Evolutionary conservation across 2,329 filamentous ascomycete genomes (phyloP).

Genomic region (Talaromyces sp.): DNA sequence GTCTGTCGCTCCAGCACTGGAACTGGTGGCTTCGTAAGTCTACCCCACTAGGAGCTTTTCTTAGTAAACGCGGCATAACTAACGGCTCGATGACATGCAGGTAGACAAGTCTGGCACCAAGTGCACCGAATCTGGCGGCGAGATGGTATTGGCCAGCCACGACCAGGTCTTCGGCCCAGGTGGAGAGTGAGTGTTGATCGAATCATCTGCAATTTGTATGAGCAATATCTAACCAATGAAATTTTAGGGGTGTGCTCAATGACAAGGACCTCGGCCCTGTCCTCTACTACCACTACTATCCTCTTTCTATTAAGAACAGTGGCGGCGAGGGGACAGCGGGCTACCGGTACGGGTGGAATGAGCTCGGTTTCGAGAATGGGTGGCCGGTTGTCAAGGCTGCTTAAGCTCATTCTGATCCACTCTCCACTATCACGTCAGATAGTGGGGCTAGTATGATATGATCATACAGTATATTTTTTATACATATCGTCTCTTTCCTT

Average conservation of each 20-base stretch:
- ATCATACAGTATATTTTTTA: slow-evolving; percentile 1
- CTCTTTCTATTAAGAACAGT: slow-evolving; percentile 51
- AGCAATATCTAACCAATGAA: slow-evolving; percentile 8
- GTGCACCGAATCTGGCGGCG: slow-evolving; percentile 63
- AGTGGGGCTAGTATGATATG: background rate
- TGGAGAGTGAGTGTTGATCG: slow-evolving; percentile 58
- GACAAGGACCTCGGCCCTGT: slow-evolving; percentile 52
- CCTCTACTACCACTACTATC: slow-evolving; percentile 64
- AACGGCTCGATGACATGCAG: slow-evolving; percentile 13
- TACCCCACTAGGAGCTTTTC: background rate
- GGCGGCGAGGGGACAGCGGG: slow-evolving; percentile 49
- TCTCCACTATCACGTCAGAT: background rate
- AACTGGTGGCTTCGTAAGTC: slow-evolving; percentile 56
- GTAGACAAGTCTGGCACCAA: slow-evolving; percentile 57
- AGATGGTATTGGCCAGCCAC: slow-evolving; percentile 62
- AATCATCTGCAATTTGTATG: background rate
- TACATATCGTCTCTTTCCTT: slow-evolving; percentile 10
- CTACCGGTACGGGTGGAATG: slow-evolving; percentile 54
- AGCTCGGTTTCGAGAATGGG: slow-evolving; percentile 45
- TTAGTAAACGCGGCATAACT: background rate
- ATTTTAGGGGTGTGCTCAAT: slow-evolving; percentile 32
- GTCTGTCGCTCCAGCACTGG: slow-evolving; percentile 61
- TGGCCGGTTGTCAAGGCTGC: slow-evolving; percentile 44
- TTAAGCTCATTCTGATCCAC: slow-evolving; percentile 10
- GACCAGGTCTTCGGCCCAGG: slow-evolving; percentile 66